Percentiles rank a stretch among this genome's conserved stretches.
These are phyloP conservation scores for Allium fistulosum DNA, from an alignment of 106 monocot species.

Conservation along the genomic window DNA sequence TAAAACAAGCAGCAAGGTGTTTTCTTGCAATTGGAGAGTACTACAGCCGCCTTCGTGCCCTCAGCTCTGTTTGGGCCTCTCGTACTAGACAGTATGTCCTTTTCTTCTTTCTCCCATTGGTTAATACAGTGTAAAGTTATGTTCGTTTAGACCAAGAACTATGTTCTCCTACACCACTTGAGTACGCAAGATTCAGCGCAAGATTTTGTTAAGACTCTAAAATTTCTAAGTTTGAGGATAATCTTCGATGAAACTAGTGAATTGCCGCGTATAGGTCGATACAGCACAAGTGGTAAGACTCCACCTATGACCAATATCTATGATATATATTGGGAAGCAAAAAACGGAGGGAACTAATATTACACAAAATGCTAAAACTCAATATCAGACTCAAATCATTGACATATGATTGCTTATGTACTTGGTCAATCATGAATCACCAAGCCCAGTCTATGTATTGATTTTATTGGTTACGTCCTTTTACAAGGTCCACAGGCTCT, in stretches of 20 bases:
- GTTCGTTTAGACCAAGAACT: no score
- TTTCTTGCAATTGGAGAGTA: slow-evolving; percentile 57
- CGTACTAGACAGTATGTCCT: slow-evolving; percentile 54
- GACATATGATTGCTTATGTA: background rate
- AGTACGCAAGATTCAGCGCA: background rate
- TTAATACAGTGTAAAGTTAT: background rate
- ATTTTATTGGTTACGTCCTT: background rate
- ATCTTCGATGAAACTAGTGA: no score
- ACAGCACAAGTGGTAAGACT: no score
- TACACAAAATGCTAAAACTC: no score
- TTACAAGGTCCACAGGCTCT: background rate
- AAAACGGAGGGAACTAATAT: no score
- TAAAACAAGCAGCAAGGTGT: slow-evolving; percentile 41
- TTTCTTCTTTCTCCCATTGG: background rate
- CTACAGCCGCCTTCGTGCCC: slow-evolving; percentile 42
- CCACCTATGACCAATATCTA: no score
- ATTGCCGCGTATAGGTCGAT: no score
- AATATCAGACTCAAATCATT: background rate
- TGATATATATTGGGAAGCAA: no score
- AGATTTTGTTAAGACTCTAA: background rate
- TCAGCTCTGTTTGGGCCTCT: slow-evolving; percentile 57
- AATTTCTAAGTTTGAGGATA: no score
- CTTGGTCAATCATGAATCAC: background rate
- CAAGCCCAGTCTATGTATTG: background rate
- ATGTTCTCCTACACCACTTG: background rate